Conservation (phyloP, 1,139 yeast species). For the Saccharomyces hybrid region DNA sequence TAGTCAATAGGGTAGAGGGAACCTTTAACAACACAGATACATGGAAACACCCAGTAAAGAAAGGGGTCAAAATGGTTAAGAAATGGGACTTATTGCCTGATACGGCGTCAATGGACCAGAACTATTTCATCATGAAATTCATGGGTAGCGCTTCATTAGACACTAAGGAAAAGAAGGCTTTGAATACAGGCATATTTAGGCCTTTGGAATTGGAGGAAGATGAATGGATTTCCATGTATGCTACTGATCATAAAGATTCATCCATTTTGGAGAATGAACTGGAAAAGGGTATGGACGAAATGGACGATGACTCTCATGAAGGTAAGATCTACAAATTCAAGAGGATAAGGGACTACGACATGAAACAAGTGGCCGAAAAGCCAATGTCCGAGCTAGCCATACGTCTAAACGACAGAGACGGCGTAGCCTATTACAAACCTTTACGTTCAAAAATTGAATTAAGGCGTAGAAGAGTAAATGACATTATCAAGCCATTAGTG, state of each 20-base stretch:
- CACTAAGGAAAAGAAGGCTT: constrained; percentile 38
- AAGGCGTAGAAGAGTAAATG: constrained; percentile 71
- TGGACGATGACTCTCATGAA: constrained; percentile 28
- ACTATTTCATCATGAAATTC: constrained; percentile 63
- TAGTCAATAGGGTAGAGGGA: constrained; percentile 48
- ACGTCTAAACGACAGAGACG: constrained; percentile 45
- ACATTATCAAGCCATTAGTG: constrained; percentile 36
- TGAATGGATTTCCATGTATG: constrained; percentile 77
- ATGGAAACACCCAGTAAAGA: constrained; percentile 66
- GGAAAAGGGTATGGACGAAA: constrained; percentile 39
- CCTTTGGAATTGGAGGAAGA: constrained; percentile 69
- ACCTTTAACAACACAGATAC: constrained; percentile 46
- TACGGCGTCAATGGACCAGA: constrained; percentile 77
- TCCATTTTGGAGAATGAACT: constrained; percentile 33
- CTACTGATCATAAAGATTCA: constrained; percentile 45
- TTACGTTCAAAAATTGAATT: constrained; percentile 70
- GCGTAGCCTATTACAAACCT: constrained; percentile 69
- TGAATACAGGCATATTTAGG: constrained; percentile 62
- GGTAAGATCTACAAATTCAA: constrained; percentile 47
- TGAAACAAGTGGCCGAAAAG: constrained; percentile 48
- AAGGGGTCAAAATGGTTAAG: constrained; percentile 61
- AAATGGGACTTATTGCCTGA: constrained; percentile 85
- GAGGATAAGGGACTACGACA: constrained; percentile 74
- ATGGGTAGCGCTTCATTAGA: constrained; percentile 69
- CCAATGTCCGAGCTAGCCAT: constrained; percentile 48